phyloP scores from a whole-genome alignment of 75 land plant genomes.

The Cryptomeria japonica region DNA sequence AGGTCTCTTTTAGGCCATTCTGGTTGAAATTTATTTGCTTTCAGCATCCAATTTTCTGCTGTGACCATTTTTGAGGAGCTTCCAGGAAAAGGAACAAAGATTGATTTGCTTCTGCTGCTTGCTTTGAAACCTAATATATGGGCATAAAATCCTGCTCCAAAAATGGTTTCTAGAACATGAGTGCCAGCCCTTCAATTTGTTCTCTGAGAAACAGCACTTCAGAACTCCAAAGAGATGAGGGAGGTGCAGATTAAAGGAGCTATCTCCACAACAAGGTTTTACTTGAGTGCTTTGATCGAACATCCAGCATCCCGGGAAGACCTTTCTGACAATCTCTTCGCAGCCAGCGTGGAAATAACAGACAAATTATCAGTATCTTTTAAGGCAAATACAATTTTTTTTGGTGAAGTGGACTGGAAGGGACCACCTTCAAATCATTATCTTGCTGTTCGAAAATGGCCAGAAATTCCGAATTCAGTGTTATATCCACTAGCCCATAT shows the following conservation, averaged over 20 bases:
- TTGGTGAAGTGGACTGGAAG: conserved; percentile 52
- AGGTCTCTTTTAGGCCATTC: background rate
- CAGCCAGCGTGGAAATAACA: conserved; percentile 62
- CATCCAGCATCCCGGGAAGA: conserved; percentile 59
- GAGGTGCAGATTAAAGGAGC: conserved; percentile 43
- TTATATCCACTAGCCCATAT: conserved; percentile 15
- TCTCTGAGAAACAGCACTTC: conserved; percentile 49
- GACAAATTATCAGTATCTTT: conserved; percentile 37
- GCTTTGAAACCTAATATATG: conserved; percentile 68
- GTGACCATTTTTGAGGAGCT: conserved; percentile 30
- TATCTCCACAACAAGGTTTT: conserved; percentile 66
- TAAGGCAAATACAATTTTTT: conserved; percentile 69
- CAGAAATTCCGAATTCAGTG: conserved; percentile 24
- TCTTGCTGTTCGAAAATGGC: conserved; percentile 40
- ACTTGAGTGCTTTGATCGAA: conserved; percentile 53
- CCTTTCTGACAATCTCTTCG: conserved; percentile 61
- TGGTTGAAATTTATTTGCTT: background rate
- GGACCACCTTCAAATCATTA: conserved; percentile 39
- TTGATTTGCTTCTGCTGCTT: conserved; percentile 59
- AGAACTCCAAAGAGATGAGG: conserved; percentile 63
- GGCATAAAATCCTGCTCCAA: conserved; percentile 75
- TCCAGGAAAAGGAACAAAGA: conserved; percentile 62
- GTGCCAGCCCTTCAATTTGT: conserved; percentile 46
- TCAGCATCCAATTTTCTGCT: background rate
- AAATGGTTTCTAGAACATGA: conserved; percentile 56